These are phyloP conservation scores for Plantago major DNA, from an alignment of 257 asterid species.

Conservation along the genomic window DNA sequence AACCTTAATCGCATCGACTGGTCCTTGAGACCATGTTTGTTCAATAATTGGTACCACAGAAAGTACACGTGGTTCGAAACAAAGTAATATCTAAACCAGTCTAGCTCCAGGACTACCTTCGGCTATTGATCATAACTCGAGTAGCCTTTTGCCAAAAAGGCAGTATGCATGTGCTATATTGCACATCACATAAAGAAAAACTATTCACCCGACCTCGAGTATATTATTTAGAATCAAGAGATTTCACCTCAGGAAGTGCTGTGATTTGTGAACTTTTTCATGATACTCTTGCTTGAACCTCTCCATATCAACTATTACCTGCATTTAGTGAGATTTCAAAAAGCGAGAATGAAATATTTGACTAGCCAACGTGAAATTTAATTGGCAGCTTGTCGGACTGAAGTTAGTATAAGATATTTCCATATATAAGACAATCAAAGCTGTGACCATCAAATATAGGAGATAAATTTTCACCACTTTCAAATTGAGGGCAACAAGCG, in stretches of 20 bases:
- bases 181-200: neutral
- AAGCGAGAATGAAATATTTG: neutral
- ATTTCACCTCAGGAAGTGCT: constrained; percentile 61
- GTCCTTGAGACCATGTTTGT: too few relatives aligned
- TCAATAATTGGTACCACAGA: too few relatives aligned
- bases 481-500: neutral
- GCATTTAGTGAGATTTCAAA: constrained; percentile 28
- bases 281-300: constrained; percentile 79
- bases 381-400: constrained; percentile 7
- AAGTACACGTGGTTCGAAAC: too few relatives aligned
- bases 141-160: neutral
- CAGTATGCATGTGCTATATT: too few relatives aligned
- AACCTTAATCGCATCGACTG: too few relatives aligned
- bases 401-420: neutral
- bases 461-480: constrained; percentile 1
- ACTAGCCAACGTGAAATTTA: constrained; percentile 7
- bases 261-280: constrained; percentile 50
- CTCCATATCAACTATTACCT: constrained; percentile 97
- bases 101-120: neutral
- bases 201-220: constrained; percentile 7
- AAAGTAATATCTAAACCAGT: too few relatives aligned
- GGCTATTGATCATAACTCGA: neutral
- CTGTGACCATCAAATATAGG: constrained; percentile 12
- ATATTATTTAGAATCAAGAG: constrained; percentile 15
- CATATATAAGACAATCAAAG: constrained; percentile 10